Percentiles rank a stretch among this genome's conserved stretches.
These are phyloP conservation scores for Diaporthe destruens DNA, from an alignment of 2,329 filamentous ascomycete species.

Conservation along the genomic window DNA sequence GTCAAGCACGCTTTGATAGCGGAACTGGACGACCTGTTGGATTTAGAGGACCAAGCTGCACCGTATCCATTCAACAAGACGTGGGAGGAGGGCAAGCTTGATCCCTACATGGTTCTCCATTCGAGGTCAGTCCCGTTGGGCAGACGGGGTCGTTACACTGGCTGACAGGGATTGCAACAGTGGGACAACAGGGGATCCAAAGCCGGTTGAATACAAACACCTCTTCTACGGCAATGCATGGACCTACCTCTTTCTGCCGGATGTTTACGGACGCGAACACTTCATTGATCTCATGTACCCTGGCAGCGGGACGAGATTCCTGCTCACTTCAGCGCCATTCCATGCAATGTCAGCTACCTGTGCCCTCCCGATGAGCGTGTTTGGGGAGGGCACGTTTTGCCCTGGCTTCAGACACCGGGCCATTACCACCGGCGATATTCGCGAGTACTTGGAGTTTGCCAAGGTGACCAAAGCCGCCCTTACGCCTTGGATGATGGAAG, in stretches of 20 bases:
- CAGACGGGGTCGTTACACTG: background rate
- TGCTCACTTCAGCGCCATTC: conserved; percentile 42
- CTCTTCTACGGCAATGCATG: conserved; percentile 31
- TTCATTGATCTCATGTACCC: conserved; percentile 32
- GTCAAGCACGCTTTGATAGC: conserved; percentile 38
- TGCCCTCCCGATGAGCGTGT: conserved; percentile 38
- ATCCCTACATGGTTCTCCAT: conserved; percentile 43
- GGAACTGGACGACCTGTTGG: conserved; percentile 42
- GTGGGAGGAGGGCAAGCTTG: conserved; percentile 41
- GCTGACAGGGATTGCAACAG: conserved; percentile 27
- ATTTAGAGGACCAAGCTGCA: conserved; percentile 30
- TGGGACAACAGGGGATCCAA: conserved; percentile 44
- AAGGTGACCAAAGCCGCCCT: conserved; percentile 40
- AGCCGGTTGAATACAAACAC: conserved; percentile 38
- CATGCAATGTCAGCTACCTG: conserved; percentile 41
- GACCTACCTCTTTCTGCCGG: conserved; percentile 26
- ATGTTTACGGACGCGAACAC: conserved; percentile 26
- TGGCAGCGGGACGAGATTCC: conserved; percentile 37
- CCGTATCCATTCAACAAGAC: conserved; percentile 43
- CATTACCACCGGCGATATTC: conserved; percentile 40
- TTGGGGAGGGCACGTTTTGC: conserved; percentile 42
- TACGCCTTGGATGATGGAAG: conserved; percentile 45
- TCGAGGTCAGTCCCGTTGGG: conserved; percentile 26
- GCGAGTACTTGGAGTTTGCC: conserved; percentile 40
- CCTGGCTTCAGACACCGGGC: conserved; percentile 42